Conservation (phyloP, 2,329 filamentous ascomycete genomes). For the Alternaria solani region DNA sequence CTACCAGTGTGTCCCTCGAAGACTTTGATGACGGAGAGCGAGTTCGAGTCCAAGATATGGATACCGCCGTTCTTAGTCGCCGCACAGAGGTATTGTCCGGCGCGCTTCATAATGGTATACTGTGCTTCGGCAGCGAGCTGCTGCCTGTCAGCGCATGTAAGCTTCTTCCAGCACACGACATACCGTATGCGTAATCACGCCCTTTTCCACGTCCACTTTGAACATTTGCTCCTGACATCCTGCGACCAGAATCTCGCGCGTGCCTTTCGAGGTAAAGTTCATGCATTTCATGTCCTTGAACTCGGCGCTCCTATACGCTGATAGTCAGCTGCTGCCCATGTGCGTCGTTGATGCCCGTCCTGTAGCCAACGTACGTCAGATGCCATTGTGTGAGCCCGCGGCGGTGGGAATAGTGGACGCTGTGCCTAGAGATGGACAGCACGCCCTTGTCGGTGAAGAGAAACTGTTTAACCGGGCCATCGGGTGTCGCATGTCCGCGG, state of each 20-base stretch:
- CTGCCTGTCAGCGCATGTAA: constrained; percentile 20
- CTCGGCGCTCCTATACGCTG: constrained; percentile 65
- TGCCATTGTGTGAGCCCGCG: constrained; percentile 90
- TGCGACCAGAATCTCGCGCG: constrained; percentile 83
- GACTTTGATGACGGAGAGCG: constrained; percentile 78
- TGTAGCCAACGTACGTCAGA: constrained; percentile 65
- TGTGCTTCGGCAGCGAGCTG: constrained; percentile 75
- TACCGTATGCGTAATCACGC: constrained; percentile 54
- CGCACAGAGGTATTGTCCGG: constrained; percentile 85
- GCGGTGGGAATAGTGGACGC: constrained; percentile 87
- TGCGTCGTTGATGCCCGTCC: neutral
- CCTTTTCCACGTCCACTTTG: constrained; percentile 70
- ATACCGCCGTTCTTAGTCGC: constrained; percentile 84
- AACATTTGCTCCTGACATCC: constrained; percentile 89
- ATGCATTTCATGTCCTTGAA: constrained; percentile 93
- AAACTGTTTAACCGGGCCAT: constrained; percentile 85
- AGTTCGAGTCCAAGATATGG: constrained; percentile 83
- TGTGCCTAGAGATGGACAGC: constrained; percentile 80
- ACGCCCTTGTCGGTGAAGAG: constrained; percentile 92
- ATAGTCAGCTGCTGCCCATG: constrained; percentile 26
- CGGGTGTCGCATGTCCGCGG: constrained; percentile 74
- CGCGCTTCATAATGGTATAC: constrained; percentile 92
- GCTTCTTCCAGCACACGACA: constrained; percentile 9
- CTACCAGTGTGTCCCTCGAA: constrained; percentile 91
- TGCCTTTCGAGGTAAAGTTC: constrained; percentile 90